These are phyloP conservation scores for Zea mays DNA, from an alignment of 176 grass and related monocot species.

Conservation along the genomic window DNA sequence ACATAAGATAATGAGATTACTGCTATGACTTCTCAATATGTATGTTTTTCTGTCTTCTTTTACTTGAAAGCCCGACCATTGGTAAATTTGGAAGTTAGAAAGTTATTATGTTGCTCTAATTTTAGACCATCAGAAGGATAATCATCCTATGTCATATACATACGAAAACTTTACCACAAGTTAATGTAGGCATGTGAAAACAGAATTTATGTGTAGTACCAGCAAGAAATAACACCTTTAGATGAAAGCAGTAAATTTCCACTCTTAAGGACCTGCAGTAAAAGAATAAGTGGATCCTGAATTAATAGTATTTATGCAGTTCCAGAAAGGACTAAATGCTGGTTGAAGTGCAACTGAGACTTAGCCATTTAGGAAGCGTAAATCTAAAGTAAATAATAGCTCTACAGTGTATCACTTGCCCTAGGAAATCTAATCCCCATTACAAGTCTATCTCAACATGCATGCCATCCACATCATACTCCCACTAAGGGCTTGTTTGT, in stretches of 20 bases:
- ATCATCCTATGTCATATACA: slow-evolving; percentile 28
- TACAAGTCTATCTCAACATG: not conserved
- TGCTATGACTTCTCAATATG: not conserved
- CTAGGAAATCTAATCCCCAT: slow-evolving; percentile 6
- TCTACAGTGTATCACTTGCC: slow-evolving; percentile 11
- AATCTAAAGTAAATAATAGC: slow-evolving; percentile 34
- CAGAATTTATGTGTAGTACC: slow-evolving; percentile 13
- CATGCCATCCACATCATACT: not conserved
- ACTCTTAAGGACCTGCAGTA: slow-evolving; percentile 78
- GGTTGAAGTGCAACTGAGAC: slow-evolving; percentile 1
- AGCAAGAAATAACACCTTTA: slow-evolving; percentile 62
- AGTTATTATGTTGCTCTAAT: slow-evolving; percentile 1
- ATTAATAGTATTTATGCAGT: slow-evolving; percentile 18
- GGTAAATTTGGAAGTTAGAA: no score
- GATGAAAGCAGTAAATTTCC: slow-evolving; percentile 80
- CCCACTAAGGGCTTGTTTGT: not conserved
- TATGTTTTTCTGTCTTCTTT: no score
- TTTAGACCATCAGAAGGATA: slow-evolving; percentile 32
- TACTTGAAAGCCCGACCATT: no score
- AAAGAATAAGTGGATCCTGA: slow-evolving; percentile 33
- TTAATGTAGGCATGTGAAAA: slow-evolving; percentile 36
- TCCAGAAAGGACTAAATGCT: slow-evolving; percentile 13
- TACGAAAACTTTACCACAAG: slow-evolving; percentile 15
- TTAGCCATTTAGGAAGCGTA: not conserved
- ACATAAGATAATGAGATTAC: slow-evolving; percentile 8